Percentiles rank a stretch among this genome's conserved stretches.
These are phyloP conservation scores for Amaranthus tricolor DNA, from an alignment of 179 eudicot genomes.

Conservation along the genomic window DNA sequence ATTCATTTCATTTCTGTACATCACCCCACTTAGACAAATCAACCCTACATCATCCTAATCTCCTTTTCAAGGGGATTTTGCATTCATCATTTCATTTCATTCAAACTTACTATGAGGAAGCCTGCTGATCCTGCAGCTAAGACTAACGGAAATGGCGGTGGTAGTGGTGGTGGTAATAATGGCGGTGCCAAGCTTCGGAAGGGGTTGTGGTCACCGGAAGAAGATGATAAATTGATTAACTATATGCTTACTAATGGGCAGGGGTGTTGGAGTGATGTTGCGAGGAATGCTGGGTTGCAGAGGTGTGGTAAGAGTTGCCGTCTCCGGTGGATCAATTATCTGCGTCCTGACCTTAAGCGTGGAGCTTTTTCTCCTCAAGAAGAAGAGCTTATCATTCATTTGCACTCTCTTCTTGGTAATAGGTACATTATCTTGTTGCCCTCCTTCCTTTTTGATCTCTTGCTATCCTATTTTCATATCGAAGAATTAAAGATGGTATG, in stretches of 20 bases:
- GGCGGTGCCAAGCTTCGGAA: slow-evolving; percentile 49
- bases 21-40: slow-evolving; percentile 34
- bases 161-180: not conserved
- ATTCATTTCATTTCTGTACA: slow-evolving; percentile 31
- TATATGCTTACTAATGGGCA: slow-evolving; percentile 76
- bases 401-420: slow-evolving; percentile 81
- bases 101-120: slow-evolving; percentile 33
- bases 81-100: not conserved
- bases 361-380: slow-evolving; percentile 75
- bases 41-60: not conserved
- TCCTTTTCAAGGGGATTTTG: slow-evolving; percentile 5
- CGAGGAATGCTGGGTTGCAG: slow-evolving; percentile 72
- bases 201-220: slow-evolving; percentile 87
- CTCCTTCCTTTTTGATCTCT: not conserved
- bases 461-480: too few relatives aligned
- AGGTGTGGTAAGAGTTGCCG: slow-evolving; percentile 83
- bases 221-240: slow-evolving; percentile 67
- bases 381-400: slow-evolving; percentile 66
- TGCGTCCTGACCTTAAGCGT: slow-evolving; percentile 76
- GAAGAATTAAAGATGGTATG: too few relatives aligned
- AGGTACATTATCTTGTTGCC: slow-evolving; percentile 32
- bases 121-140: slow-evolving; percentile 31
- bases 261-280: slow-evolving; percentile 89
- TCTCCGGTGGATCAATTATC: slow-evolving; percentile 76
- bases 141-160: not conserved